Evolutionary conservation across 2,329 filamentous ascomycete genomes (phyloP).

Genomic region (Emydomyces testavorans): DNA sequence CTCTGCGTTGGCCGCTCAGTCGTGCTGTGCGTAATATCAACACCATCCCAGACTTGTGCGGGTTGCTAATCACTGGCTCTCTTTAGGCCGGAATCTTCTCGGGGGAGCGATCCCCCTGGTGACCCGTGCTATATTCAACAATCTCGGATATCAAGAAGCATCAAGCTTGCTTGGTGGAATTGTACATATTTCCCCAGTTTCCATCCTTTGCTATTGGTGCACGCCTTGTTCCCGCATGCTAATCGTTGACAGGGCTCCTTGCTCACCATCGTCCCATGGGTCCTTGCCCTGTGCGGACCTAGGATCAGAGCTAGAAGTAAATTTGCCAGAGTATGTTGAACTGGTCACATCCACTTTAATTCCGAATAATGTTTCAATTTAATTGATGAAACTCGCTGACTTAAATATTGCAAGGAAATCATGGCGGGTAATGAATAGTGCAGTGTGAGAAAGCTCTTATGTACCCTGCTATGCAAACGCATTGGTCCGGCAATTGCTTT

Average conservation of each 20-base stretch:
- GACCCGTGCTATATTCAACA: constrained; percentile 59
- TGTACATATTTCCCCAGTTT: constrained; percentile 29
- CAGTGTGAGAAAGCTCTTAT: no score
- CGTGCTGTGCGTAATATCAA: constrained; percentile 47
- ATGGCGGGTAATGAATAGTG: constrained; percentile 10
- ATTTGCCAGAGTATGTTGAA: constrained; percentile 51
- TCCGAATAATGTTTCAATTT: neutral
- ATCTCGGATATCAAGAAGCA: constrained; percentile 58
- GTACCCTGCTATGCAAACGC: neutral
- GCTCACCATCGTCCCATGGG: constrained; percentile 76
- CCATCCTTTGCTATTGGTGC: no score
- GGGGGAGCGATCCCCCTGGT: constrained; percentile 72
- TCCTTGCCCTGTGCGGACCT: constrained; percentile 66
- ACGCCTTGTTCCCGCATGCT: neutral
- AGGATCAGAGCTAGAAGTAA: constrained; percentile 63
- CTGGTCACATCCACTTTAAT: constrained; percentile 15
- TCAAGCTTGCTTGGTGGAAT: constrained; percentile 67
- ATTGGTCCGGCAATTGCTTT: neutral
- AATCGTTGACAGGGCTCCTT: constrained; percentile 36
- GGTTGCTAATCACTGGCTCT: neutral
- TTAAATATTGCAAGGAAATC: constrained; percentile 10
- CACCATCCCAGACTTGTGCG: neutral
- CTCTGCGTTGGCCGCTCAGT: constrained; percentile 75
- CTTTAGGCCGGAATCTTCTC: constrained; percentile 57
- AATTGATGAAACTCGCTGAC: neutral